Evolutionary conservation across 2,329 filamentous ascomycete species (phyloP).

Genomic region (Corynespora cassiicola): DNA sequence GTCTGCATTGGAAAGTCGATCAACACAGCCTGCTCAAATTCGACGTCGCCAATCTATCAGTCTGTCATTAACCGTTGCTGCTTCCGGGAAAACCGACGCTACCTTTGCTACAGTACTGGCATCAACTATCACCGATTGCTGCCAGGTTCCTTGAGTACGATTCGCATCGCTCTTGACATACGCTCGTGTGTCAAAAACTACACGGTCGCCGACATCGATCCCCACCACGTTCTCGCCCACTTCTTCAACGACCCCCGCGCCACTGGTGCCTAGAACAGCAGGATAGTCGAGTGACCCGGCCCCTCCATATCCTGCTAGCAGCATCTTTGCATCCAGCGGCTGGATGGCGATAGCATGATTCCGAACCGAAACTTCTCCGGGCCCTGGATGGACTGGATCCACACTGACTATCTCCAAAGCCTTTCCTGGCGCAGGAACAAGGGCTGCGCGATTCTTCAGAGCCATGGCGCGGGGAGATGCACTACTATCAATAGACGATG

Average conservation of each 20-base stretch:
- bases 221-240: conserved; percentile 51
- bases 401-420: conserved; percentile 16
- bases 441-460: conserved; percentile 17
- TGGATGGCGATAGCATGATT: conserved; percentile 31
- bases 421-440: conserved; percentile 16
- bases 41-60: conserved; percentile 25
- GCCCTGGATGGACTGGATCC: conserved; percentile 11
- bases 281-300: conserved; percentile 22
- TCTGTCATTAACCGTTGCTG: conserved; percentile 7
- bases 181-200: conserved; percentile 36
- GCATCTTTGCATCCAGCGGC: conserved; percentile 32
- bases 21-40: conserved; percentile 33
- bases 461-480: too few species aligned
- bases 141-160: conserved; percentile 29
- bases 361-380: conserved; percentile 25
- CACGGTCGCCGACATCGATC: conserved; percentile 52
- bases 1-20: conserved; percentile 34
- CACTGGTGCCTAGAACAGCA: conserved; percentile 25
- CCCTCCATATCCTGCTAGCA: conserved; percentile 27
- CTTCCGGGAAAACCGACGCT: background rate
- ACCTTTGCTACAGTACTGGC: conserved; percentile 28
- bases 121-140: conserved; percentile 24
- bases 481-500: too few species aligned
- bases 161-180: conserved; percentile 26
- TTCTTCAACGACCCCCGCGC: conserved; percentile 52